phyloP scores from a whole-genome alignment of 1,284 basidiomycete genomes.

The Flammula alnicola region DNA sequence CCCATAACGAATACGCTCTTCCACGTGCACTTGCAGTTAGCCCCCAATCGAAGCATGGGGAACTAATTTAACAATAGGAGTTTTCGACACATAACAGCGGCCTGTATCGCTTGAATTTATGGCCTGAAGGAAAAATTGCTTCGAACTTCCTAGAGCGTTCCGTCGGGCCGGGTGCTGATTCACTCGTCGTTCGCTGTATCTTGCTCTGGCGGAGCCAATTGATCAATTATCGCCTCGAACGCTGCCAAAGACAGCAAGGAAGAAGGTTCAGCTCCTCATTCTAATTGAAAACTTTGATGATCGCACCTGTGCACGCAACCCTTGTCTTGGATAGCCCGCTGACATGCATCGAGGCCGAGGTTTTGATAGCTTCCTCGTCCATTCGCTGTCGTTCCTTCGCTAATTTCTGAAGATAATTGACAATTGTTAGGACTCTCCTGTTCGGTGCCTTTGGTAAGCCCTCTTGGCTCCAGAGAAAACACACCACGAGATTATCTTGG shows the following conservation, averaged over 20 bases:
- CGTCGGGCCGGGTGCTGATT: too few relatives aligned
- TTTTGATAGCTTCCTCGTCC: conserved; percentile 15
- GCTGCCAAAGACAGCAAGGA: not conserved
- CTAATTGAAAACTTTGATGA: not conserved
- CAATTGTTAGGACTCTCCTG: not conserved
- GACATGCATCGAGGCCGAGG: conserved; percentile 3
- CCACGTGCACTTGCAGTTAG: too few relatives aligned
- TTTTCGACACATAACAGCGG: too few relatives aligned
- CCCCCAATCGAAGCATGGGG: too few relatives aligned
- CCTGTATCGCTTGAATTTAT: too few relatives aligned
- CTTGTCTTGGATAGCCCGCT: conserved; percentile 21
- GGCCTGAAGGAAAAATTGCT: too few relatives aligned
- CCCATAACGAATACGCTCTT: too few relatives aligned
- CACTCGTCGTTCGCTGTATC: too few relatives aligned
- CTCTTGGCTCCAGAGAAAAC: not conserved
- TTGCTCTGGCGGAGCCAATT: too few relatives aligned
- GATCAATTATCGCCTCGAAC: too few relatives aligned
- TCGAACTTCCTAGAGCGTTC: too few relatives aligned
- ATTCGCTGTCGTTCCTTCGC: conserved; percentile 9
- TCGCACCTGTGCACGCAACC: conserved; percentile 18
- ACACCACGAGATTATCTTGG: conserved; percentile 18
- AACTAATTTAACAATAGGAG: too few relatives aligned
- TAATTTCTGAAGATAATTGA: conserved; percentile 8
- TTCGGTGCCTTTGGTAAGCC: not conserved
- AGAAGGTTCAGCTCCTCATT: not conserved